A percentile compares a stretch with the other conserved stretches of the same genome.
Conservation (phyloP, 352 stramenopile species). For the Phytophthora parvispora region DNA sequence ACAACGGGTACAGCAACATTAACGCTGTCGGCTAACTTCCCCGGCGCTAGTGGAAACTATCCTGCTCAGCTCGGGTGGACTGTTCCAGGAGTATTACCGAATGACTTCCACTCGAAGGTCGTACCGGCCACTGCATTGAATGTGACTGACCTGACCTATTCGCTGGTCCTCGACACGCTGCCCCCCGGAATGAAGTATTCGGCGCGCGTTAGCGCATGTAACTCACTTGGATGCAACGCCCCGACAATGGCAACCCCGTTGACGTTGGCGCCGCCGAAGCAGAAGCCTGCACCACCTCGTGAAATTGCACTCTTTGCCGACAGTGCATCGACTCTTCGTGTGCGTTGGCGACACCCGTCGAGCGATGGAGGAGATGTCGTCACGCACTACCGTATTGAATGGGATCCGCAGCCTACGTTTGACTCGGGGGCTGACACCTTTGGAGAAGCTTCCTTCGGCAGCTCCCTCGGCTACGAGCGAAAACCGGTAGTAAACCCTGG, state of each 20-base stretch:
- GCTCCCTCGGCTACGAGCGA: constrained; percentile 81
- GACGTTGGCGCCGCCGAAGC: constrained; percentile 79
- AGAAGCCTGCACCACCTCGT: constrained; percentile 88
- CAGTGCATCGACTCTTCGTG: constrained; percentile 75
- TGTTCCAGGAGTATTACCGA: constrained; percentile 63
- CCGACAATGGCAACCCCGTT: constrained; percentile 82
- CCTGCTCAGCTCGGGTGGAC: constrained; percentile 67
- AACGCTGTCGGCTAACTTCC: constrained; percentile 59
- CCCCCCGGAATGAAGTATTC: constrained; percentile 85
- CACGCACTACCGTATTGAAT: constrained; percentile 96
- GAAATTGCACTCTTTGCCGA: constrained; percentile 83
- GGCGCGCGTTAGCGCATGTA: constrained; percentile 91
- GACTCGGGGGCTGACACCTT: constrained; percentile 54
- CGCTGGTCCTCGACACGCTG: constrained; percentile 46
- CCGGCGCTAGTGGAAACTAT: constrained; percentile 46
- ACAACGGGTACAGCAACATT: constrained; percentile 45
- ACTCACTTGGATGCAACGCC: constrained; percentile 91
- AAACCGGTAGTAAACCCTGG: constrained; percentile 77
- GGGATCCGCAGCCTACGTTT: constrained; percentile 92
- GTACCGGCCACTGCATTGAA: constrained; percentile 18
- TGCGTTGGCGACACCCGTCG: constrained; percentile 91
- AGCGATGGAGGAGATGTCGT: constrained; percentile 94
- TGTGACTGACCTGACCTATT: constrained; percentile 16
- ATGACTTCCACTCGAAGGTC: constrained; percentile 60
- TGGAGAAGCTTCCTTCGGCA: constrained; percentile 49